Conservation (phyloP, 331 rosid species). For the Quercus tomentella region DNA sequence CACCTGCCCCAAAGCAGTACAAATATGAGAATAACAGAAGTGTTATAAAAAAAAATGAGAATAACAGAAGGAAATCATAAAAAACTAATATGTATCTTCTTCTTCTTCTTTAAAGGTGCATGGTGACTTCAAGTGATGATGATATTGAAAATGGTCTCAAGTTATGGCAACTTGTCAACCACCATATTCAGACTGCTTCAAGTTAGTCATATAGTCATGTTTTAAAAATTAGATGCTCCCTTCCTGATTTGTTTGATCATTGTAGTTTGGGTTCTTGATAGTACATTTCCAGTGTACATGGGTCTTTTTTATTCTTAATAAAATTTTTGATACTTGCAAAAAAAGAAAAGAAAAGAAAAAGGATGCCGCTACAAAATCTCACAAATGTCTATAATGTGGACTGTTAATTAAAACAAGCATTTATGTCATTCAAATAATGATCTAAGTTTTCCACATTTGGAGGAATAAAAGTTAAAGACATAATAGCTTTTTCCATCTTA, state of each 20-base stretch:
- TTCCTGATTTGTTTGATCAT: no score
- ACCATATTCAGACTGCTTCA: neutral
- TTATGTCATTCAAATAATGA: neutral
- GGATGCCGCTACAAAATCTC: neutral
- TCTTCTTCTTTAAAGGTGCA: neutral
- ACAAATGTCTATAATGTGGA: neutral
- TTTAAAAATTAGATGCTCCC: no score
- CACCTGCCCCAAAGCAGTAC: slow-evolving; percentile 45
- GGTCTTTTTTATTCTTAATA: no score
- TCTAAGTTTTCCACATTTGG: neutral
- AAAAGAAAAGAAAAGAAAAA: no score
- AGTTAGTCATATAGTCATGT: no score
- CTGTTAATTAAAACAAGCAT: neutral
- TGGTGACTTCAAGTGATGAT: neutral
- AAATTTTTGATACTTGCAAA: no score
- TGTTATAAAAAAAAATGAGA: neutral
- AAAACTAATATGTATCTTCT: no score
- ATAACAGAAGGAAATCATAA: no score
- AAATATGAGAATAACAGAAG: neutral
- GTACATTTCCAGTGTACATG: no score
- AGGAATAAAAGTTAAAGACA: no score
- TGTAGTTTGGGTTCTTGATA: no score
- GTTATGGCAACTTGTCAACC: neutral
- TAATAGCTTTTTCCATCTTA: no score
- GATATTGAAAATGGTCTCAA: neutral